Evolutionary conservation across 202 grass and related monocot genomes (phyloP).

Genomic region (Schoenoplectus tabernaemontani): DNA sequence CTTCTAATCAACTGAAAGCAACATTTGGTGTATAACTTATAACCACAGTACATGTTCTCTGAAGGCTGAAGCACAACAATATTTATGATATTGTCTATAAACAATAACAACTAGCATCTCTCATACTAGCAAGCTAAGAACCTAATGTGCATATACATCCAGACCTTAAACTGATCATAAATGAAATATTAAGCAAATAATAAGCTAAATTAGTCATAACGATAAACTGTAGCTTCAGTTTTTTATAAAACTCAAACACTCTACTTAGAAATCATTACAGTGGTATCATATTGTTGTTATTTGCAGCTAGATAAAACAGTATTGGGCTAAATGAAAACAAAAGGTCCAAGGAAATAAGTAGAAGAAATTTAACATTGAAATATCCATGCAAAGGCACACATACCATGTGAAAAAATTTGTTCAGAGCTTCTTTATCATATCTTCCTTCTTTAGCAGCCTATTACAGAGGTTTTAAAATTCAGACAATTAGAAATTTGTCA

Average conservation of each 20-base stretch:
- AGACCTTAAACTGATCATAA: background rate
- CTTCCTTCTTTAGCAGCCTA: constrained; percentile 88
- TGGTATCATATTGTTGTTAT: background rate
- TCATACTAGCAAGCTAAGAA: background rate
- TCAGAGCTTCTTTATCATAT: constrained; percentile 94
- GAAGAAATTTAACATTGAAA: background rate
- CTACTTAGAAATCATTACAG: background rate
- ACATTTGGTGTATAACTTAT: constrained; percentile 6
- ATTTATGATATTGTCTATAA: background rate
- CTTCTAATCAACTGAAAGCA: constrained; percentile 88
- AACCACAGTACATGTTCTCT: background rate
- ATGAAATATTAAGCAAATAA: constrained; percentile 29
- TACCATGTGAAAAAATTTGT: constrained; percentile 90
- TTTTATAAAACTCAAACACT: background rate
- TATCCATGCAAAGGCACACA: background rate
- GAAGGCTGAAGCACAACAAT: background rate
- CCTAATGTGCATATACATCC: background rate
- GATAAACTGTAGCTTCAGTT: background rate
- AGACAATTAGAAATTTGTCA: background rate
- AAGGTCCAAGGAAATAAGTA: background rate
- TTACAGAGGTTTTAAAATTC: constrained; percentile 18
- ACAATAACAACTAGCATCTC: background rate
- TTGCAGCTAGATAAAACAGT: background rate
- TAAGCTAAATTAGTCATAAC: background rate
- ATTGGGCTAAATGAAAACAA: background rate